Percentiles rank a stretch among this genome's conserved stretches.
These are phyloP conservation scores for Rusavskia elegans DNA, from an alignment of 495 filamentous ascomycete species.

Conservation along the genomic window DNA sequence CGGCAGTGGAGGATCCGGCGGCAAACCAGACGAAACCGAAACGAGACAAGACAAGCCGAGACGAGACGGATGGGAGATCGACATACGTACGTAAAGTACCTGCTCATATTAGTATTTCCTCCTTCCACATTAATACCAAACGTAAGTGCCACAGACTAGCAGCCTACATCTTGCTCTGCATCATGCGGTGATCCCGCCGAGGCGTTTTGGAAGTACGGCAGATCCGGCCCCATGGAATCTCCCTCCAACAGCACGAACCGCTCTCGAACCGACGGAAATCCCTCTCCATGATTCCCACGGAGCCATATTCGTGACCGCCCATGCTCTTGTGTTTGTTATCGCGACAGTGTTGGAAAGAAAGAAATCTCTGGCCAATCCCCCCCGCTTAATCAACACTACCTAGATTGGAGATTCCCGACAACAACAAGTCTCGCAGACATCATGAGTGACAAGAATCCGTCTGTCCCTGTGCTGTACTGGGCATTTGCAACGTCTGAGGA, in stretches of 20 bases:
- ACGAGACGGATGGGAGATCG: not conserved
- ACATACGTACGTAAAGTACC: too few relatives aligned
- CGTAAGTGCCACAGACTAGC: not conserved
- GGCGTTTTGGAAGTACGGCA: not conserved
- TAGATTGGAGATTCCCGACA: too few relatives aligned
- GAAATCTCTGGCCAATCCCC: too few relatives aligned
- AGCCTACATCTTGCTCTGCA: not conserved
- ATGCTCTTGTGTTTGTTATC: too few relatives aligned
- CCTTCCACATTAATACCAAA: too few relatives aligned
- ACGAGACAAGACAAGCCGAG: not conserved
- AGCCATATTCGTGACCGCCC: not conserved
- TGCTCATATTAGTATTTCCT: too few relatives aligned
- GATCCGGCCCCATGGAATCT: not conserved
- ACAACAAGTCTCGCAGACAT: too few relatives aligned
- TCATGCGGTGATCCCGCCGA: not conserved
- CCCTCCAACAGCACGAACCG: not conserved
- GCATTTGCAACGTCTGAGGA: too few relatives aligned
- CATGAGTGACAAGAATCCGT: too few relatives aligned
- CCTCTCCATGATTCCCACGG: not conserved
- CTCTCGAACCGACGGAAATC: not conserved
- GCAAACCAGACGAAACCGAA: not conserved
- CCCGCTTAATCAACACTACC: too few relatives aligned
- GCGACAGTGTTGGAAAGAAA: too few relatives aligned
- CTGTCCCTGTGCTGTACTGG: too few relatives aligned
- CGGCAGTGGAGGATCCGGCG: not conserved